Evolutionary conservation across 441 rosid genomes (phyloP), one percentile per base, ranked within the genome.

Genomic region (Erodium trifolium): DNA sequence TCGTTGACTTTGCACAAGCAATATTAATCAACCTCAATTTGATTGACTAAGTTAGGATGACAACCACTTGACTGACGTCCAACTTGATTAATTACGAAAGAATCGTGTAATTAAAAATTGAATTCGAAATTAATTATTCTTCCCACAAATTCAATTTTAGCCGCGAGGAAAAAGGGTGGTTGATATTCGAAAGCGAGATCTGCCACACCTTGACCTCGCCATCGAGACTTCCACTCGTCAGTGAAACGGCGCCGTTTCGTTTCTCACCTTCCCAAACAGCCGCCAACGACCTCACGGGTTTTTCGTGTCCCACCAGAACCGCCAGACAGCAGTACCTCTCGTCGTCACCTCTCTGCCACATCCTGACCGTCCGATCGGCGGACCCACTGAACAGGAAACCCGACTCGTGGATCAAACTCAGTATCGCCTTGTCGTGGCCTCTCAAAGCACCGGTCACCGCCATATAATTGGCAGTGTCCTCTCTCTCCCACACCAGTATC

Each of bases 401-500:
- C 2, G 83, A 73, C 71, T 83, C 83, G 73, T 71, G 81, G 34
- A 88, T 60, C 82, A 92, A 72, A 70, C 87, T 80, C 14, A 92
- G 73, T 18, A 92, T 85, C 9, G 98, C 95, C 73, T 87, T 82
- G 2, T 69, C 76, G 43, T 92, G 98, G 8, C 98, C 98, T 47
- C 97, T 84, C 79, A 92, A 70, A 1, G 98, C 96, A 9, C 98
- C 97, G 1, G 83, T 83, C 60, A 90, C 87, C 14, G 63, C 79
- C 97, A 88, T 86, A 81, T 86, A 82, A 69, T 79, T 78, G 4
- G 87, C 90, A 9, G 85, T 85, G 68, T 86, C 96, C 63, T 92
- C 98, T 71, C 87, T 88, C 76, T 85, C 92, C 98, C 98, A 92
- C 59, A 93, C 93, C 84, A 88, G 60, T 68, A 93, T 93, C 27